Evolutionary conservation across 2,329 filamentous ascomycete species (phyloP).

Genomic region (Canariomyces notabilis): DNA sequence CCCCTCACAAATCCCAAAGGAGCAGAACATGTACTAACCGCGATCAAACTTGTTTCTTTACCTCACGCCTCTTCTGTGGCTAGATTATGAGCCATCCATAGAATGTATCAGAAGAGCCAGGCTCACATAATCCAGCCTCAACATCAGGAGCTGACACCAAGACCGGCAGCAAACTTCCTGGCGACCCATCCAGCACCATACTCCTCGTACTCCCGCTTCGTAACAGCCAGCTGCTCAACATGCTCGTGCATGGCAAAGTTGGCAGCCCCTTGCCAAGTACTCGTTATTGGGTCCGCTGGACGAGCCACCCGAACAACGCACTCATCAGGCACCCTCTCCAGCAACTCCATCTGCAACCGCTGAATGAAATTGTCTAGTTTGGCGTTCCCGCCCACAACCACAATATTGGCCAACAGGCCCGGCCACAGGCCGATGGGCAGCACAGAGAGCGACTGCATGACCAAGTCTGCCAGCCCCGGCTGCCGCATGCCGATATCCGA

Average conservation of each 20-base stretch:
- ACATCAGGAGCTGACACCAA: slow-evolving; percentile 19
- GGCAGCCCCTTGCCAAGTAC: slow-evolving; percentile 82
- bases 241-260: slow-evolving; percentile 66
- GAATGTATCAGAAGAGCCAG: neutral
- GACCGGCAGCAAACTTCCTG: slow-evolving; percentile 57
- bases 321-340: slow-evolving; percentile 66
- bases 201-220: slow-evolving; percentile 86
- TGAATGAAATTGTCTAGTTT: slow-evolving; percentile 76
- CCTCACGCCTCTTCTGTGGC: neutral
- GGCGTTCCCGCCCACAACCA: slow-evolving; percentile 84
- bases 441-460: slow-evolving; percentile 69
- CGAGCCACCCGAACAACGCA: slow-evolving; percentile 70
- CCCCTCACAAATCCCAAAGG: too few species aligned
- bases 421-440: slow-evolving; percentile 82
- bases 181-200: slow-evolving; percentile 70
- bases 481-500: slow-evolving; percentile 80
- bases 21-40: too few species aligned
- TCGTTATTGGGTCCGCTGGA: slow-evolving; percentile 68
- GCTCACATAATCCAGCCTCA: neutral
- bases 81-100: neutral
- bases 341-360: slow-evolving; percentile 69
- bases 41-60: neutral
- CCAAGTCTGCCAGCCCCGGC: slow-evolving; percentile 74
- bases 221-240: slow-evolving; percentile 67
- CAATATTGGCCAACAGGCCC: slow-evolving; percentile 75